Base-by-base conservation (phyloP, 345 rosid genomes). In the Brassica incana region DNA sequence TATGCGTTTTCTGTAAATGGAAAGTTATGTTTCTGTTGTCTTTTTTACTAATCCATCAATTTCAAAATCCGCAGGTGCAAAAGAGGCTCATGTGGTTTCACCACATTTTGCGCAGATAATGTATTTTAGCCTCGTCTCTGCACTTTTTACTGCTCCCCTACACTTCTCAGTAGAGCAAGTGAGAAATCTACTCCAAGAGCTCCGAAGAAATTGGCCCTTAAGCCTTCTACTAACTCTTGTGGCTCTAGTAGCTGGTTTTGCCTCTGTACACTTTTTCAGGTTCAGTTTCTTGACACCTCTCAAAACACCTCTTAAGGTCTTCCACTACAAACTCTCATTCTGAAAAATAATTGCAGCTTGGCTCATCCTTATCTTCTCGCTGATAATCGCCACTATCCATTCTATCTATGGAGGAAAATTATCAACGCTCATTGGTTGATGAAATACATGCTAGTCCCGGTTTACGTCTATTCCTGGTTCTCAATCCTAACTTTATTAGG, bases 281-380 rank as follows among this genome's bases (percentile, higher is more conserved):
- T 95, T 60, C 3, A 70, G 16, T 70, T 74, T 67, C 38, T 69
- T 8, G 15, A 25, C 48, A 64, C 78, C 6, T 72, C 67, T 66
- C 36, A 40, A 40, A 18, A 32, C 58, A 54, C 15, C 54, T 70
- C 54, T 70, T 20, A 40, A 68, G 9, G 40, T 74, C 43, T 43
- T 38, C 78, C 14, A 36, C 45, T 72, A 9, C 56, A 11, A 32
- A 59, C 54, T 52, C 74, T 85, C 43, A 52, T 65, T 78, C n/a
- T 45, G 35, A 58, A 18, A 12, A 12, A 5, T 15, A 33, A 10
- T 77, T 87, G 79, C 90, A 95, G 99, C 89, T 79, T 93, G 78
- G 90, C 92, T 81, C 98, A 93, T 86, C 97, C 98, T n/a, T 95
- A 93, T 80, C 98, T 93, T 79, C 91, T 95, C 3, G 95, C 99